phyloP scores from a whole-genome alignment of 2,329 filamentous ascomycete species.

The Elsinoe arachidis region DNA sequence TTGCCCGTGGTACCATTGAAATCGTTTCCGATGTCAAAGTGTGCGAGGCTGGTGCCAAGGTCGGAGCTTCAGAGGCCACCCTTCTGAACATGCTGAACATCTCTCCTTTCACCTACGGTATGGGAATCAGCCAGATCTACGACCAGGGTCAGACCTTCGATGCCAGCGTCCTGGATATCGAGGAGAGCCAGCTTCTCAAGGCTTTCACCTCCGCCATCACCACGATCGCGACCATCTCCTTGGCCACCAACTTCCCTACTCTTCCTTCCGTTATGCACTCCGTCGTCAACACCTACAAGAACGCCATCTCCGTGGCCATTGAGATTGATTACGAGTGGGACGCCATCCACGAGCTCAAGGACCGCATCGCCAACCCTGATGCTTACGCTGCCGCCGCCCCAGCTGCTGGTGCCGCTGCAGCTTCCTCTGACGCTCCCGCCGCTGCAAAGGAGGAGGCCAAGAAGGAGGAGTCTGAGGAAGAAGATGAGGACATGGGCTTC shows the following conservation, averaged over 20 bases:
- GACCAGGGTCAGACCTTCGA: constrained; percentile 92
- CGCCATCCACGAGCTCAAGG: constrained; percentile 95
- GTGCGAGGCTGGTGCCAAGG: constrained; percentile 84
- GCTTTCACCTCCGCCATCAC: constrained; percentile 71
- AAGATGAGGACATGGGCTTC: constrained; percentile 48
- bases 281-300: constrained; percentile 97
- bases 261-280: constrained; percentile 95
- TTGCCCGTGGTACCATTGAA: constrained; percentile 99
- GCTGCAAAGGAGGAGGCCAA: constrained; percentile 49
- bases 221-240: constrained; percentile 82
- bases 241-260: constrained; percentile 91
- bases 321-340: constrained; percentile 90
- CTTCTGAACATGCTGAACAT: constrained; percentile 99
- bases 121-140: constrained; percentile 94
- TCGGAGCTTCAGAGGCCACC: constrained; percentile 97
- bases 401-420: constrained; percentile 49
- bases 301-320: constrained; percentile 78
- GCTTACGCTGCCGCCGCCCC: constrained; percentile 83
- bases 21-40: constrained; percentile 97
- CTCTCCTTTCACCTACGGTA: constrained; percentile 98
- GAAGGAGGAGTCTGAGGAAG: constrained; percentile 55
- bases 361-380: constrained; percentile 98
- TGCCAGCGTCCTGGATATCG: constrained; percentile 78
- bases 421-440: constrained; percentile 43
- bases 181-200: constrained; percentile 87